Conservation (phyloP, 306 rosid genomes). For the Vigna mungo region DNA sequence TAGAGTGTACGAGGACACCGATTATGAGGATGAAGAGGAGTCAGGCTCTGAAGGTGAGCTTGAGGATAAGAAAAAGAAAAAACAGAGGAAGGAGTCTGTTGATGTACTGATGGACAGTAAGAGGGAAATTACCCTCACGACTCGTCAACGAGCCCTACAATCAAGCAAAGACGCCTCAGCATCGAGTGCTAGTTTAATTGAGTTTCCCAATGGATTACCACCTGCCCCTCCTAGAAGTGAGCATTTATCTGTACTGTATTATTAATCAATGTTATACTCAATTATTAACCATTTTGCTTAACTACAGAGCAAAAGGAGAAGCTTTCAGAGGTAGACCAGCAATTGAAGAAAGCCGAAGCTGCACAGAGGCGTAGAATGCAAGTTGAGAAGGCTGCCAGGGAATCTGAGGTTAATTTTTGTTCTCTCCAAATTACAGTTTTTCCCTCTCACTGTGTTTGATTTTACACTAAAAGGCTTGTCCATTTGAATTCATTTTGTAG, state of each 20-base stretch:
- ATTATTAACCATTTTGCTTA: conserved; percentile 42
- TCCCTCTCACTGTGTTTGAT: conserved; percentile 12
- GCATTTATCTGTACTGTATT: conserved; percentile 43
- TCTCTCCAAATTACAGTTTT: conserved; percentile 21
- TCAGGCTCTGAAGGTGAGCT: conserved; percentile 75
- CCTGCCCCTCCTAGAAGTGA: conserved; percentile 96
- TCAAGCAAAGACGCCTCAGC: conserved; percentile 82
- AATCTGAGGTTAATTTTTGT: conserved; percentile 74
- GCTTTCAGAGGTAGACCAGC: conserved; percentile 83
- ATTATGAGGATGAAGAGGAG: conserved; percentile 72
- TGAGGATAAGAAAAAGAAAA: conserved; percentile 77
- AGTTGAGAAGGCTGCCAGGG: conserved; percentile 91
- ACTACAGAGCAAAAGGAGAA: conserved; percentile 89
- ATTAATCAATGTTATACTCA: conserved; percentile 37
- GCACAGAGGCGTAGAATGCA: conserved; percentile 92
- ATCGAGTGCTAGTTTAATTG: conserved; percentile 70
- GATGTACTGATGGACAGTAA: conserved; percentile 74
- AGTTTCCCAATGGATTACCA: conserved; percentile 96
- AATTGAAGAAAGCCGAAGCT: conserved; percentile 92
- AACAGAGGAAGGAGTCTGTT: conserved; percentile 78
- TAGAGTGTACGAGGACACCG: conserved; percentile 49
- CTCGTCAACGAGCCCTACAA: conserved; percentile 90
- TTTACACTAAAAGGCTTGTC: conserved; percentile 19
- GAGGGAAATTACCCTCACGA: conserved; percentile 82
- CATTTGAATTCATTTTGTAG: conserved; percentile 53